Base-by-base conservation (phyloP, 148 eudicot species). In the Chenopodium quinoa region DNA sequence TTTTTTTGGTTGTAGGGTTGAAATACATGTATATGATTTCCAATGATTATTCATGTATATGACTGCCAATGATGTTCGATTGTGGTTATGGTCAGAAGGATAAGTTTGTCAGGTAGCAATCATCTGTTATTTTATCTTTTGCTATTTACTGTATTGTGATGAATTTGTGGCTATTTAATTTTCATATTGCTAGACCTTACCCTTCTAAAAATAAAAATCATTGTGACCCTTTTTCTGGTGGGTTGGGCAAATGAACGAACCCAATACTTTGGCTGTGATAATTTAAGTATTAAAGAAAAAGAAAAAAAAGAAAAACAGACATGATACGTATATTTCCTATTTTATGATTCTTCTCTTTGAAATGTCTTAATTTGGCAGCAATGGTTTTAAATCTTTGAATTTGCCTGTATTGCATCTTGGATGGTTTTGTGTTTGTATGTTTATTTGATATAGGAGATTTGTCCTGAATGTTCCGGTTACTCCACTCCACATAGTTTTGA, bases 61-160 rank as follows among this genome's bases (percentile, higher is more conserved):
- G 81, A 77, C 68, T 19, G n/a, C 77, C 58, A 71, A 84, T 34
- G 83, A 84, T 84, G 86, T 81, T 84, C 73, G 81, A 84, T 77
- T 81, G 86, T 77, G 78, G 83, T 77, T 76, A 80, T 84, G 80
- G 86, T 76, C 86, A 80, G 77, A 84, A 84, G 83, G 86, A 84
- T 66, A 84, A 84, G 81, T 84, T 84, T 77, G 86, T 84, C 34
- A 84, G 86, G 86, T 84, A 81, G 40, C 50, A 20, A 72, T 72
- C 72, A 29, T 32, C 44, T 31, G 27, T 60, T 47, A 76, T 63
- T 40, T 75, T 48, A 32, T 47, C 50, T 72, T 23, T 69, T 82
- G 10, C 16, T 22, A 20, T 1, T 25, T 76, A 7, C 46, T 56
- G 46, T 56, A 40, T 50, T 37, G 8, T 77, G 56, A 31, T 60